A percentile compares a stretch with the other conserved stretches of the same genome.
Conservation (phyloP, 257 asterid species). For the Fraxinus quadrangulata region DNA sequence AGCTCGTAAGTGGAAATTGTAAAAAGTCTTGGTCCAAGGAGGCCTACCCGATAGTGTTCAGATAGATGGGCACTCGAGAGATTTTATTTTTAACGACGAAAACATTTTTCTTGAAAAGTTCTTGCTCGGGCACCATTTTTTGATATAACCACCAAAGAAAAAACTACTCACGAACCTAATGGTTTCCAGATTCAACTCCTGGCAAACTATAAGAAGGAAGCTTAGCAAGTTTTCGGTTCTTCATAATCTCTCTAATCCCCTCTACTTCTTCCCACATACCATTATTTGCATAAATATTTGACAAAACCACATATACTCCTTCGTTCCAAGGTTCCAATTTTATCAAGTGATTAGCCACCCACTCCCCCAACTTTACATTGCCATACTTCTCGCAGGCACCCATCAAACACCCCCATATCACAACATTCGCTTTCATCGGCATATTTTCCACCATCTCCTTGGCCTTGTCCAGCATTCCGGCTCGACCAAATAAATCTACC, state of each 20-base stretch:
- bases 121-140: not conserved
- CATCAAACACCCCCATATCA: constrained; percentile 87
- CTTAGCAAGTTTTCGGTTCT: constrained; percentile 59
- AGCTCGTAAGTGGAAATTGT: not conserved
- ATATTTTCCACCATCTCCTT: constrained; percentile 66
- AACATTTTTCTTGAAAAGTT: not conserved
- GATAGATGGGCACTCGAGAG: not conserved
- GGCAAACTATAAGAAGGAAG: constrained; percentile 78
- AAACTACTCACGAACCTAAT: not conserved
- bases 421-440: constrained; percentile 86
- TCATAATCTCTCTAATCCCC: constrained; percentile 61
- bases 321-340: constrained; percentile 80
- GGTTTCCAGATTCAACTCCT: not conserved
- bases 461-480: constrained; percentile 77
- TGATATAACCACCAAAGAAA: not conserved
- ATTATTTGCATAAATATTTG: constrained; percentile 81
- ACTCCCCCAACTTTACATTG: constrained; percentile 74
- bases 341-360: constrained; percentile 72
- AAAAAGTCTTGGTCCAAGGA: too few relatives aligned
- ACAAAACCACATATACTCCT: constrained; percentile 76
- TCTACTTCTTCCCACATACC: constrained; percentile 78
- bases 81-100: too few relatives aligned
- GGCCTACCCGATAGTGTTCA: too few relatives aligned
- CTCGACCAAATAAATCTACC: constrained; percentile 85
- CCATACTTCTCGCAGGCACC: constrained; percentile 91